phyloP scores from a whole-genome alignment of 352 stramenopile species.

The Pythium aristosporum region DNA sequence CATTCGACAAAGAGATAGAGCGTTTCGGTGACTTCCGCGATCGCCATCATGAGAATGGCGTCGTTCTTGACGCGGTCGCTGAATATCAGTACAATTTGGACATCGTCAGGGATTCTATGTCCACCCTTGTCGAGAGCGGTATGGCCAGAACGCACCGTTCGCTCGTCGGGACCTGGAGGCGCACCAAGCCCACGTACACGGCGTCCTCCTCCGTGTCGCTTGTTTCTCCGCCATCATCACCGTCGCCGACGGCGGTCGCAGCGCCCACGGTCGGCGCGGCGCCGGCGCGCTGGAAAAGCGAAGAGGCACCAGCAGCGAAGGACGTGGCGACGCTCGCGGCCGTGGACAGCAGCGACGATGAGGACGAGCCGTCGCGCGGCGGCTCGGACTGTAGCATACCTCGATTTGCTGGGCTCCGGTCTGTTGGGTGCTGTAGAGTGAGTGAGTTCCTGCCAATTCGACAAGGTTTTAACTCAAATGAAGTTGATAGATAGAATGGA shows the following conservation, averaged over 20 bases:
- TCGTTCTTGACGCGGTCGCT: slow-evolving; percentile 31
- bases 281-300: background rate
- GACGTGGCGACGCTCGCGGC: background rate
- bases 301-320: background rate
- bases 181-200: slow-evolving; percentile 50
- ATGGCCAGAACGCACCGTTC: slow-evolving; percentile 30
- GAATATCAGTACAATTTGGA: background rate
- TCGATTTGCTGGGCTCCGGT: too few relatives aligned
- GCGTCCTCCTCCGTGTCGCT: background rate
- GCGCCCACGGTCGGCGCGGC: background rate
- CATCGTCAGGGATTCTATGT: background rate
- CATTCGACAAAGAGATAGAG: slow-evolving; percentile 66
- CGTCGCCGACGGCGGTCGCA: background rate
- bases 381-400: too few relatives aligned
- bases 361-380: background rate
- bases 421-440: too few relatives aligned
- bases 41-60: slow-evolving; percentile 66
- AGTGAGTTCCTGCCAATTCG: too few relatives aligned
- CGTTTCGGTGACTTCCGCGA: slow-evolving; percentile 40
- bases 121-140: background rate
- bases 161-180: slow-evolving; percentile 56
- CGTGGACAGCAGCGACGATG: background rate
- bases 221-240: background rate
- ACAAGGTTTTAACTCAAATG: too few relatives aligned
- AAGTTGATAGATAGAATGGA: too few relatives aligned